Evolutionary conservation across 2,329 filamentous ascomycete species (phyloP).

Genomic region (Aspergillus carbonarius): DNA sequence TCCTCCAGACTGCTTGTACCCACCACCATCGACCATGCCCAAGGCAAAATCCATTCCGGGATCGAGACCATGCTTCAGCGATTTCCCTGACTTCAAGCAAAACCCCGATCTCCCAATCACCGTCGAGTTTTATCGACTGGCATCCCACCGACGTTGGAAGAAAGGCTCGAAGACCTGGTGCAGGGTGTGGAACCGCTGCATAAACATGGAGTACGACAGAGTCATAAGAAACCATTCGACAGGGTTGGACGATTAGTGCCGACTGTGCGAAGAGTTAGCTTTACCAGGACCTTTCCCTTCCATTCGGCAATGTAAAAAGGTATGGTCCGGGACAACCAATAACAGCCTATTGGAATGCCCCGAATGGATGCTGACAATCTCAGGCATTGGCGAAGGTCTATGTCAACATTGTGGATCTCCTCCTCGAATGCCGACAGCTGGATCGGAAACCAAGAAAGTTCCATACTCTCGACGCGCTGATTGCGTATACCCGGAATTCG

Average conservation of each 20-base stretch:
- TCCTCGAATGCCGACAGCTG: slow-evolving; percentile 25
- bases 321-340: slow-evolving; percentile 1
- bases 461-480: slow-evolving; percentile 11
- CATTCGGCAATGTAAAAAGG: slow-evolving; percentile 30
- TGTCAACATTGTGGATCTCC: slow-evolving; percentile 32
- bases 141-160: slow-evolving; percentile 20
- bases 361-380: not conserved
- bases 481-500: slow-evolving; percentile 16
- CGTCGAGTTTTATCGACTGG: slow-evolving; percentile 23
- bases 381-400: slow-evolving; percentile 24
- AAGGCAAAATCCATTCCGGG: not conserved
- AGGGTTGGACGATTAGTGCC: slow-evolving; percentile 23
- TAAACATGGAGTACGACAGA: slow-evolving; percentile 20
- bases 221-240: slow-evolving; percentile 13
- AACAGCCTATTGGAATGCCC: not conserved
- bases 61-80: slow-evolving; percentile 10
- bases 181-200: slow-evolving; percentile 23
- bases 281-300: slow-evolving; percentile 17
- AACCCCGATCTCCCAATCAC: slow-evolving; percentile 14
- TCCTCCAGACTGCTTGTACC: not conserved
- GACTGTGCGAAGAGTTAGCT: slow-evolving; percentile 25
- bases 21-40: not conserved
- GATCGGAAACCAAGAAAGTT: slow-evolving; percentile 14
- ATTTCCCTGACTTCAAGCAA: slow-evolving; percentile 17
- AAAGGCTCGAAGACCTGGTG: slow-evolving; percentile 20